phyloP scores from a whole-genome alignment of 345 rosid genomes.

The Hibiscus trionum region DNA sequence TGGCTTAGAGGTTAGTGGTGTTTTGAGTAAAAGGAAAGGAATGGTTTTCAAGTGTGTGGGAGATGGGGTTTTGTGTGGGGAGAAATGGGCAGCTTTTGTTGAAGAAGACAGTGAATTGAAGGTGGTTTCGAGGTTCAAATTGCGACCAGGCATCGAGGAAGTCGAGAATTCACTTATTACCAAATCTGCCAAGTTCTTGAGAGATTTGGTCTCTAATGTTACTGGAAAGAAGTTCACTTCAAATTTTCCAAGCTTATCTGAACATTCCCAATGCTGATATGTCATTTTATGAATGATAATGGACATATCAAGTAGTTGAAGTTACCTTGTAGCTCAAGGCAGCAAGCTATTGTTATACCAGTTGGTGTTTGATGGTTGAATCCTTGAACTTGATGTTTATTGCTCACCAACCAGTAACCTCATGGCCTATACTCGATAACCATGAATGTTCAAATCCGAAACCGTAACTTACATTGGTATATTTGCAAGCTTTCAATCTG shows the following conservation, averaged over 20 bases:
- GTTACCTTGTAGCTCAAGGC: constrained; percentile 9
- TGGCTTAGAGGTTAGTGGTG: constrained; percentile 64
- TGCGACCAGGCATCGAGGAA: constrained; percentile 63
- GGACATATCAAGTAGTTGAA: constrained; percentile 13
- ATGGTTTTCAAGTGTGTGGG: constrained; percentile 70
- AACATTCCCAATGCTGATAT: not conserved
- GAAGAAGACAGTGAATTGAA: constrained; percentile 56
- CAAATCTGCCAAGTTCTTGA: constrained; percentile 70
- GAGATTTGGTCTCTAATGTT: constrained; percentile 58
- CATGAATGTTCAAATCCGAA: not conserved
- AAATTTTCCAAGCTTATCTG: not conserved
- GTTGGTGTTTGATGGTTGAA: constrained; percentile 1
- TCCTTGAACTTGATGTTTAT: not conserved
- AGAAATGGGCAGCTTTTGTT: constrained; percentile 62
- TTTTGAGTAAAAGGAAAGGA: constrained; percentile 63
- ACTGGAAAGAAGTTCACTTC: constrained; percentile 49
- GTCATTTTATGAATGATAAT: not conserved
- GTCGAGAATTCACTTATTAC: constrained; percentile 82
- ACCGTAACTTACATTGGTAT: not conserved
- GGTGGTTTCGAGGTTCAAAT: constrained; percentile 58
- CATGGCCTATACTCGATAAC: not conserved
- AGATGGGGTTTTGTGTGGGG: constrained; percentile 72
- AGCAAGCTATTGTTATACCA: constrained; percentile 5
- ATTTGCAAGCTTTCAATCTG: not conserved
- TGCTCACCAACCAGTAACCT: constrained; percentile 1